These are phyloP conservation scores for Luzula sylvatica DNA, from an alignment of 176 grass and related monocot genomes.

Conservation along the genomic window DNA sequence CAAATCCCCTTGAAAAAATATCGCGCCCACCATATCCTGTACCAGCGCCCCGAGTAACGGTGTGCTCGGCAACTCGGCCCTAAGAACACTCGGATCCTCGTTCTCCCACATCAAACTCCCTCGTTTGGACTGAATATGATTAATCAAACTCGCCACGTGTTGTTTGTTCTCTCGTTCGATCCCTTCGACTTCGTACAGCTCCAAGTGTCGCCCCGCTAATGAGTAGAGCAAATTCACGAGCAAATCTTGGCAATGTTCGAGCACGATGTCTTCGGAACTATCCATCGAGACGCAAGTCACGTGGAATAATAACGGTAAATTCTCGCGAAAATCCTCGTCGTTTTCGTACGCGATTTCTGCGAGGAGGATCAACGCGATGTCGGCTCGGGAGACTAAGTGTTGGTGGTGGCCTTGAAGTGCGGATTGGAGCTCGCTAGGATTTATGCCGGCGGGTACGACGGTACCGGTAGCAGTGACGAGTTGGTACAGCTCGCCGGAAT, in stretches of 20 bases:
- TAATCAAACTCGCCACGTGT: slow-evolving; percentile 88
- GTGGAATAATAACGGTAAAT: slow-evolving; percentile 90
- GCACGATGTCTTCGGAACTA: slow-evolving; percentile 98
- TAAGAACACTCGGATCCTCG: slow-evolving; percentile 73
- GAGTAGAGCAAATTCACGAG: slow-evolving; percentile 97
- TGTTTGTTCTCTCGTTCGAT: slow-evolving; percentile 90
- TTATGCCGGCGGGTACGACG: slow-evolving; percentile 66
- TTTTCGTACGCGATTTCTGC: slow-evolving; percentile 99
- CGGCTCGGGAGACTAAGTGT: slow-evolving; percentile 89
- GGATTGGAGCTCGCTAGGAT: slow-evolving; percentile 85
- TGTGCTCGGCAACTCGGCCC: slow-evolving; percentile 68
- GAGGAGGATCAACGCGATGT: slow-evolving; percentile 94
- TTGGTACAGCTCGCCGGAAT: slow-evolving; percentile 86
- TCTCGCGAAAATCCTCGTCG: slow-evolving; percentile 96
- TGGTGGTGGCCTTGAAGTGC: slow-evolving; percentile 93
- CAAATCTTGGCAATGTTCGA: slow-evolving; percentile 93
- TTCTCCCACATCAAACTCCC: slow-evolving; percentile 99
- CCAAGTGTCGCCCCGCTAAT: slow-evolving; percentile 84
- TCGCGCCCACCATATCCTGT: slow-evolving; percentile 94
- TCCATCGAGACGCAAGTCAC: slow-evolving; percentile 98
- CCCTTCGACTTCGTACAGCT: slow-evolving; percentile 86
- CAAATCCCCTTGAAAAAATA: slow-evolving; percentile 97
- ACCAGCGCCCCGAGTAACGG: slow-evolving; percentile 84
- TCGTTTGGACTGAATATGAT: slow-evolving; percentile 96
- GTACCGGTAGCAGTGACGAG: slow-evolving; percentile 15